Evolutionary conservation across 2,329 filamentous ascomycete genomes (phyloP), one percentile per base, ranked within the genome.

Genomic region (Colletotrichum sp.): DNA sequence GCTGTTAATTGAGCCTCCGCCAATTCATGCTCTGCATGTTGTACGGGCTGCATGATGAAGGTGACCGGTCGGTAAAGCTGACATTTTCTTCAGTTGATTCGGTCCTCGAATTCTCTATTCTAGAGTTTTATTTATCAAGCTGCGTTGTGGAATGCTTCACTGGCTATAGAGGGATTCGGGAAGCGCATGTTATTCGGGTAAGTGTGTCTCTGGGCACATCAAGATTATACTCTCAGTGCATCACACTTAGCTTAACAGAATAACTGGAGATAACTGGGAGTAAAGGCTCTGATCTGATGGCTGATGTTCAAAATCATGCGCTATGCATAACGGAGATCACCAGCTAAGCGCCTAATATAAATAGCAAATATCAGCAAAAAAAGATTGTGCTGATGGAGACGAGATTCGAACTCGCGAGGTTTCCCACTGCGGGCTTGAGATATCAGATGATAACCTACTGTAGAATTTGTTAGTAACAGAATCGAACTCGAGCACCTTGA

Each of bases 341-440:
- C 5, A 44, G 39, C 39, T n/a, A 2, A 11, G 16, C 39, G 5
- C 19, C 19, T 3, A 11, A n/a, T 2, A 44, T 19, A 7, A 44
- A n/a, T 2, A 44, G 19, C 9, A 2, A 44, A 44, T n/a, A n/a
- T 44, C 3, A 5, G 3, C 9, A n/a, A 61, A 48, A 66, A 66
- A 66, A 30, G 15, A 8, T 15, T 30, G 3, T 8, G 2, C 6
- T 66, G 63, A 66, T 66, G 63, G 63, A 66, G 32, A 64, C 73
- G 75, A 76, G 75, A 77, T 71, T 77, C 75, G 75, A 76, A 77
- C 75, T 76, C 75, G 73, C 75, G 75, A 68, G 75, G 75, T 73
- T 77, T 72, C 75, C 75, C 75, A 77, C 59, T 64, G 32, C 61
- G 61, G 61, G n/a, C 16, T 32, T 25, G n/a, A n/a, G 32, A 34